Evolutionary conservation across 2,329 filamentous ascomycete species (phyloP).

Genomic region (Fulvia fulva): DNA sequence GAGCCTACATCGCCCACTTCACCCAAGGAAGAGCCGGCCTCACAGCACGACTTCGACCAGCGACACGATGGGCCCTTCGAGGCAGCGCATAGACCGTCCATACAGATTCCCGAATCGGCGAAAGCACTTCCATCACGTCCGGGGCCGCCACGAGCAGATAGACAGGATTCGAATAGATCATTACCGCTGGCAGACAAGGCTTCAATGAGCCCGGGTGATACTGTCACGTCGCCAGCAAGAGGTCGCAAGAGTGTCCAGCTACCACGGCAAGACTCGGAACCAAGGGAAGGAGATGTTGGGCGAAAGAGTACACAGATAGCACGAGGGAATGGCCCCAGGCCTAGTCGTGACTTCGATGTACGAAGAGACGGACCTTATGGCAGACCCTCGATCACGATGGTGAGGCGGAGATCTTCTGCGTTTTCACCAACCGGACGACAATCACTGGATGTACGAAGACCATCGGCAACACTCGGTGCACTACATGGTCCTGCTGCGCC

Average conservation of each 20-base stretch:
- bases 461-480: constrained; percentile 1
- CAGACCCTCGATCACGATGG: constrained; percentile 32
- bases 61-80: constrained; percentile 32
- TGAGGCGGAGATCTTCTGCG: constrained; percentile 25
- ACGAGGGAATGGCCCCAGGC: constrained; percentile 13
- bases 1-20: constrained; percentile 19
- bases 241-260: constrained; percentile 38
- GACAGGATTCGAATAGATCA: constrained; percentile 2
- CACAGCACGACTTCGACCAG: constrained; percentile 33
- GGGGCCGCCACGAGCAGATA: constrained; percentile 3
- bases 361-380: constrained; percentile 33
- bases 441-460: constrained; percentile 2
- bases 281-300: neutral
- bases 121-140: neutral
- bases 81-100: constrained; percentile 11
- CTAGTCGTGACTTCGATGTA: constrained; percentile 30
- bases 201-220: constrained; percentile 3
- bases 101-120: constrained; percentile 8
- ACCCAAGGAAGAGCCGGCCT: neutral
- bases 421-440: neutral
- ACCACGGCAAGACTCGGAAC: constrained; percentile 7
- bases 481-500: constrained; percentile 8
- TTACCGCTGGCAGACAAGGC: constrained; percentile 5
- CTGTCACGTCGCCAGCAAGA: constrained; percentile 23
- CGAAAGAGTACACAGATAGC: constrained; percentile 23